A percentile compares a stretch with the other conserved stretches of the same genome.
phyloP scores from a whole-genome alignment of 805 yeast genomes.

The Cyberlindnera euphorbiae region DNA sequence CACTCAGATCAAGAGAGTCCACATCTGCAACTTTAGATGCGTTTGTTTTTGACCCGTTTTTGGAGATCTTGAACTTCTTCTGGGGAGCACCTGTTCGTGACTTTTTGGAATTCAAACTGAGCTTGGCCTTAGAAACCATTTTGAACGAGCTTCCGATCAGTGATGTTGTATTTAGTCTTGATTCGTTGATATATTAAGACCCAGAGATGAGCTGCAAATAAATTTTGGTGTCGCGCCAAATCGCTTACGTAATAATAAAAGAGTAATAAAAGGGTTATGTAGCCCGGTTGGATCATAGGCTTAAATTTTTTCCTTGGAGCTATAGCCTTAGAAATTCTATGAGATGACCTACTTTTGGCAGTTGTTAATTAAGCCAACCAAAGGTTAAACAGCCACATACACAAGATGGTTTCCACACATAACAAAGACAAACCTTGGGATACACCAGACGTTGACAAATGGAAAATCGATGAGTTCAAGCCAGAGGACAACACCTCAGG shows the following conservation, averaged over 20 bases:
- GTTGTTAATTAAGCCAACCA: no score
- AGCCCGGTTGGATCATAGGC: no score
- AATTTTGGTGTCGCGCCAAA: no score
- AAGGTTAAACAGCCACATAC: no score
- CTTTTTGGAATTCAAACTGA: neutral
- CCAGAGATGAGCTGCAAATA: no score
- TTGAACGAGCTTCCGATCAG: neutral
- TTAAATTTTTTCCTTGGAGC: no score
- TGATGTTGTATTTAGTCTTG: neutral
- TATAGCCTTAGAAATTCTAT: neutral
- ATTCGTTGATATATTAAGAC: neutral
- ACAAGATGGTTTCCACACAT: constrained; percentile 83
- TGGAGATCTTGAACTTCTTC: constrained; percentile 12
- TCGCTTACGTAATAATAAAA: no score
- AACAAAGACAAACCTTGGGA: constrained; percentile 98
- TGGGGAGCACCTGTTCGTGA: neutral
- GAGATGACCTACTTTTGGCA: neutral
- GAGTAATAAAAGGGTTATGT: no score
- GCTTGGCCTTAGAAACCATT: constrained; percentile 1
- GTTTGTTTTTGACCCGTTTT: constrained; percentile 7
- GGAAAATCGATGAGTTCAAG: constrained; percentile 84
- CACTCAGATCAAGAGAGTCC: constrained; percentile 9
- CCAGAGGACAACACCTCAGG: constrained; percentile 89
- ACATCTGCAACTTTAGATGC: constrained; percentile 13
- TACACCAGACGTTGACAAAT: constrained; percentile 88